phyloP scores from a whole-genome alignment of 768 basidiomycete species.

The Agrocybe praecox region DNA sequence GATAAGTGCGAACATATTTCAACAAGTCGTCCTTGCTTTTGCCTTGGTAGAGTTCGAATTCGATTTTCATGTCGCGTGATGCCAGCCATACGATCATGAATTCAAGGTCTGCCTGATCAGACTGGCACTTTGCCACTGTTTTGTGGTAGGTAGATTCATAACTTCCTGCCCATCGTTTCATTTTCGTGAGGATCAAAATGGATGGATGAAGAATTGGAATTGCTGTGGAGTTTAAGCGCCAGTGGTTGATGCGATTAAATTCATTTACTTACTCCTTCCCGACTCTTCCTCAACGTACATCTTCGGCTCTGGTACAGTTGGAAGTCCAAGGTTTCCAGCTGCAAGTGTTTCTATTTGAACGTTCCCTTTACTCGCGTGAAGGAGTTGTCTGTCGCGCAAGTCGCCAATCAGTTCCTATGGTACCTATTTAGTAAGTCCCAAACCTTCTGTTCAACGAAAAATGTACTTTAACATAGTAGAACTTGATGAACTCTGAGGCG shows the following conservation, averaged over 20 bases:
- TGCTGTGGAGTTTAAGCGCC: constrained; percentile 2
- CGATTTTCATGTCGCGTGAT: constrained; percentile 20
- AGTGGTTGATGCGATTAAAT: not conserved
- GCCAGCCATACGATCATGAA: constrained; percentile 25
- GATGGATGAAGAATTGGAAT: constrained; percentile 23
- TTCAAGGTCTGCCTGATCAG: constrained; percentile 22
- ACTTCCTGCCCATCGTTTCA: constrained; percentile 28
- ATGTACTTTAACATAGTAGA: constrained; percentile 28
- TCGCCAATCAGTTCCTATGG: constrained; percentile 16
- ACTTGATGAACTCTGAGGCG: constrained; percentile 23
- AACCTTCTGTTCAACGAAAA: no score
- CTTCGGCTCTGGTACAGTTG: constrained; percentile 14
- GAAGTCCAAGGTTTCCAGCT: constrained; percentile 23
- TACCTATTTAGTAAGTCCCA: no score
- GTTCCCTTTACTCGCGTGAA: constrained; percentile 19
- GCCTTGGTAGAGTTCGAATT: constrained; percentile 24
- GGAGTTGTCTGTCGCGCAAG: constrained; percentile 16
- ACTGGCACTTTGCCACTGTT: constrained; percentile 20
- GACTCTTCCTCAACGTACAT: constrained; percentile 7
- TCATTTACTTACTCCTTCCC: constrained; percentile 12
- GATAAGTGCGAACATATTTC: constrained; percentile 16
- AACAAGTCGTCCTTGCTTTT: constrained; percentile 21
- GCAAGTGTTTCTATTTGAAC: constrained; percentile 26
- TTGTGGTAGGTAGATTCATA: constrained; percentile 24
- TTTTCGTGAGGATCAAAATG: constrained; percentile 28